phyloP scores from a whole-genome alignment of 2,329 filamentous ascomycete species.

The Alternaria sp. region DNA sequence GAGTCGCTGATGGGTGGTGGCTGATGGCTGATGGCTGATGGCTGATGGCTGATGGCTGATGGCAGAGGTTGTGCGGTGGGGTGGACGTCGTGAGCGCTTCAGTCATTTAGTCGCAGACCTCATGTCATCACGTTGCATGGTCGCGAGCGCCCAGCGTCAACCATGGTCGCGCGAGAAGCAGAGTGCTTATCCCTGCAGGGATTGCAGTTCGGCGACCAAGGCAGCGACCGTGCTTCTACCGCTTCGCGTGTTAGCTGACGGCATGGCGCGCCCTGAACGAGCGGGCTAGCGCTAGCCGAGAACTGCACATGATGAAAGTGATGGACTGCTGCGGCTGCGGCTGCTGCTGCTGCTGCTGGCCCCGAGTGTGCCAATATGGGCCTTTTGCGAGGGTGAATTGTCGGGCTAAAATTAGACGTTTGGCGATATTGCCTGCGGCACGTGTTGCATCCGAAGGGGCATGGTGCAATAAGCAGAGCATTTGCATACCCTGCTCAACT shows the following conservation, averaged over 20 bases:
- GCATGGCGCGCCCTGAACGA: constrained; percentile 37
- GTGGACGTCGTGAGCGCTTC: constrained; percentile 26
- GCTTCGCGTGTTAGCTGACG: constrained; percentile 39
- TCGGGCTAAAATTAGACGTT: constrained; percentile 44
- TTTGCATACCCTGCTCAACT: constrained; percentile 22
- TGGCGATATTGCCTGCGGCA: constrained; percentile 48
- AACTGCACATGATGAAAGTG: constrained; percentile 47
- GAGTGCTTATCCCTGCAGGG: constrained; percentile 29
- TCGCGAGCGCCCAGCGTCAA: constrained; percentile 27
- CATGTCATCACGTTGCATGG: constrained; percentile 28
- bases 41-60: constrained; percentile 14
- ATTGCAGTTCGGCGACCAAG: constrained; percentile 43
- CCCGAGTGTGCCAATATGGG: constrained; percentile 32
- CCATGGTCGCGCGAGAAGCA: constrained; percentile 17
- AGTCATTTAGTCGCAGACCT: constrained; percentile 1
- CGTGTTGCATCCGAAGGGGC: constrained; percentile 43
- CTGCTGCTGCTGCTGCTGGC: constrained; percentile 33
- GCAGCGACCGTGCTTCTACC: constrained; percentile 38
- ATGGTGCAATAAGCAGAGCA: constrained; percentile 40
- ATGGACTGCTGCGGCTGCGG: constrained; percentile 30
- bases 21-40: no score
- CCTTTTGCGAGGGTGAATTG: constrained; percentile 16
- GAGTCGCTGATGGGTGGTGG: no score
- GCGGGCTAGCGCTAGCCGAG: constrained; percentile 42
- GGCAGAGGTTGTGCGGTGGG: constrained; percentile 19